Percentiles rank a stretch among this genome's conserved stretches.
phyloP scores from a whole-genome alignment of 169 alveolate genomes.

The Plasmodium malariae region DNA sequence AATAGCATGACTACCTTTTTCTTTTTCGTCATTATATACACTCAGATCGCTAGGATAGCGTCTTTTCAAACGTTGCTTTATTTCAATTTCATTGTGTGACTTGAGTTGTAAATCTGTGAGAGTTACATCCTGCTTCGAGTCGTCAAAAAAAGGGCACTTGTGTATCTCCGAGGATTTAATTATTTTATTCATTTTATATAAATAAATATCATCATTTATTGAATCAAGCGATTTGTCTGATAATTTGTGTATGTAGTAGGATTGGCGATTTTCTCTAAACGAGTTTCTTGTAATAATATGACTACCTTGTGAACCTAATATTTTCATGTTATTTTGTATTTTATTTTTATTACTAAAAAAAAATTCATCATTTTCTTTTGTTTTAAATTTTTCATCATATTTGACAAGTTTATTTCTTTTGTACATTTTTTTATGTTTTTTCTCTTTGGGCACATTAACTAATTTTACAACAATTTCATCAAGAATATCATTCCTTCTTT shows the following conservation, averaged over 20 bases:
- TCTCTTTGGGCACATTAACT: slow-evolving; percentile 47
- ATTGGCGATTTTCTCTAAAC: slow-evolving; percentile 14
- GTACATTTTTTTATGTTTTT: slow-evolving; percentile 30
- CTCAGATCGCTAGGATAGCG: too few relatives aligned
- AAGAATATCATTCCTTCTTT: slow-evolving; percentile 25
- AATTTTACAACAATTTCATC: slow-evolving; percentile 60
- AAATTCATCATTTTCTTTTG: slow-evolving; percentile 35
- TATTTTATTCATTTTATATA: slow-evolving; percentile 36
- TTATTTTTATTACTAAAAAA: slow-evolving; percentile 28
- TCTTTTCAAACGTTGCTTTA: too few relatives aligned
- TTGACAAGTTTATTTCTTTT: slow-evolving; percentile 26
- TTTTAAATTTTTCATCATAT: slow-evolving; percentile 24
- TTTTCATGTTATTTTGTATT: slow-evolving; percentile 14
- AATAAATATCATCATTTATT: slow-evolving; percentile 34
- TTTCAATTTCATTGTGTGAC: too few relatives aligned
- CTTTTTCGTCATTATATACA: too few relatives aligned
- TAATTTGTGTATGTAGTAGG: slow-evolving; percentile 9
- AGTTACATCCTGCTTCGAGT: neutral
- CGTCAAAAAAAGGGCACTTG: slow-evolving; percentile 18
- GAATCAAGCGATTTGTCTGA: slow-evolving; percentile 50
- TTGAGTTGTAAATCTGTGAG: too few relatives aligned
- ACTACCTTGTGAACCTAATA: neutral
- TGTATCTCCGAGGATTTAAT: slow-evolving; percentile 26
- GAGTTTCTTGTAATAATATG: neutral
- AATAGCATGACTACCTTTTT: too few relatives aligned